Evolutionary conservation across 2,329 filamentous ascomycete genomes (phyloP), one percentile per base, ranked within the genome.

Genomic region (Phoma herbarum): DNA sequence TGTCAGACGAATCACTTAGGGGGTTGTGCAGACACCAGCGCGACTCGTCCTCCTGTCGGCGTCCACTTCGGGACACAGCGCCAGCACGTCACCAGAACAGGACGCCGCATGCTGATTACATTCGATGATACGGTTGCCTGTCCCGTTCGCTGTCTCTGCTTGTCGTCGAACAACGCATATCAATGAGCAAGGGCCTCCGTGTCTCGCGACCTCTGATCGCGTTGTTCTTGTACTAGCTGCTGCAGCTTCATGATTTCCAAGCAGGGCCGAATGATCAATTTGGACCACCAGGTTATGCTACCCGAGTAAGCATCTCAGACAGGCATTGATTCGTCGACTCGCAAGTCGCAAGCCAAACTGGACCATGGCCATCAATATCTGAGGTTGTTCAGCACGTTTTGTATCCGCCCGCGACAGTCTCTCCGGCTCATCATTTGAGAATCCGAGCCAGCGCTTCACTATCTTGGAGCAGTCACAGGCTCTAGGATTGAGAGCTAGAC

Each of bases 91-190:
- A 12, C n/a, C 25, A 16, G 11, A 31, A 41, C 2, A 20, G 33
- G 51, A 54, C 43, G 11, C 42, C 43, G 35, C 18, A 20, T 11
- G 7, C 35, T 39, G 8, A 14, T n/a, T 14, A 18, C n/a, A 23
- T 29, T 47, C 43, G 10, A 41, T 14, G 6, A 12, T n/a, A 41
- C 12, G 51, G 43, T 14, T 47, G 52, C 52, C 43, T 48, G 12
- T 25, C 6, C 51, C 14, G 33, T 14, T 20, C 26, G 16, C 18
- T 26, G 52, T 42, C 12, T 23, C 4, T 8, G 2, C 2, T 26
- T 6, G 4, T 33, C 6, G 9, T 6, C 10, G 20, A 20, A 23
- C 52, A 54, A 25, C 44, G 20, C 52, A 54, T 42, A 47, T 31
- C 35, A 41, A 5, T 10, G 20, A 42, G 44, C 35, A 29, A 41